Conservation (phyloP, 2,329 filamentous ascomycete species). For the Exophiala bonariae region DNA sequence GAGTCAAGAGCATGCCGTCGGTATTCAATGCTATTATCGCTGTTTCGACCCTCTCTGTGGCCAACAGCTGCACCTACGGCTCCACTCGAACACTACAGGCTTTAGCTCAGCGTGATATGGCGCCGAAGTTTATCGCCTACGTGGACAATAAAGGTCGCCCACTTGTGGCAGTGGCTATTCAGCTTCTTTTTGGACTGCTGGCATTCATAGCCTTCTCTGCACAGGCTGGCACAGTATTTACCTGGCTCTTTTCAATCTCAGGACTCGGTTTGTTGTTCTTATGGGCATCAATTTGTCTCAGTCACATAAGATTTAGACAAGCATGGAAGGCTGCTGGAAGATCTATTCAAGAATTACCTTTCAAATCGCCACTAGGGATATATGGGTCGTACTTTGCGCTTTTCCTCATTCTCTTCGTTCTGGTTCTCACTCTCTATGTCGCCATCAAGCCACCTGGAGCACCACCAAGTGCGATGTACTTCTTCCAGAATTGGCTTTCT, state of each 20-base stretch:
- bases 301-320: conserved; percentile 84
- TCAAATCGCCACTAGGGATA: conserved; percentile 75
- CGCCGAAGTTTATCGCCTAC: conserved; percentile 73
- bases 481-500: conserved; percentile 51
- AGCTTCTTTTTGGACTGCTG: conserved; percentile 69
- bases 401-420: conserved; percentile 70
- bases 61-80: conserved; percentile 87
- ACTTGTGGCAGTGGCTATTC: conserved; percentile 68
- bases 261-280: conserved; percentile 73
- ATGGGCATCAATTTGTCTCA: conserved; percentile 50
- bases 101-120: conserved; percentile 82
- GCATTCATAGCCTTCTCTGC: conserved; percentile 70
- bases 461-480: conserved; percentile 37
- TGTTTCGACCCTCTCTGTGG: conserved; percentile 83
- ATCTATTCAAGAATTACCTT: conserved; percentile 74
- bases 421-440: conserved; percentile 85
- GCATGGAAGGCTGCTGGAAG: conserved; percentile 74
- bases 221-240: conserved; percentile 54
- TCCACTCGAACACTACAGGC: conserved; percentile 87
- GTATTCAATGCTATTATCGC: conserved; percentile 94
- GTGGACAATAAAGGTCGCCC: conserved; percentile 81
- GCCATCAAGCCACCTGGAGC: conserved; percentile 72
- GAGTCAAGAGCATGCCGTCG: conserved; percentile 76
- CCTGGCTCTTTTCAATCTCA: conserved; percentile 78
- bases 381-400: conserved; percentile 80